Evolutionary conservation across 768 basidiomycete genomes (phyloP).

Genomic region (Podaxis sp.): DNA sequence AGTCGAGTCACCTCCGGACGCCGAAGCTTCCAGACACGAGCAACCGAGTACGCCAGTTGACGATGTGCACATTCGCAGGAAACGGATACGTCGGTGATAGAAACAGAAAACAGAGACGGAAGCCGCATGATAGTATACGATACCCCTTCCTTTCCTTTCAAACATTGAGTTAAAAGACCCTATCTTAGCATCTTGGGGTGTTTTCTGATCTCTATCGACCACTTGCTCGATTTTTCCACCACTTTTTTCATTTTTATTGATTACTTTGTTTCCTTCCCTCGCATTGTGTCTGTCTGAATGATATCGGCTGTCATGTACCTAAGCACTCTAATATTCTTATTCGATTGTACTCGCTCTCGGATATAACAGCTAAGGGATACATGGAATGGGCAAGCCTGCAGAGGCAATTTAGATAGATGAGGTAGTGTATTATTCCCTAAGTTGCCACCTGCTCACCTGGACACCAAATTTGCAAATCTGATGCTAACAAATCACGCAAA

Average conservation of each 20-base stretch:
- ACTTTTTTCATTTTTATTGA: neutral
- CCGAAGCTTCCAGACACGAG: neutral
- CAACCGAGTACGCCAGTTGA: slow-evolving; percentile 15
- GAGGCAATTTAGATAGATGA: too few species aligned
- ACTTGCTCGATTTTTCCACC: neutral
- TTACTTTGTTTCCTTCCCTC: neutral
- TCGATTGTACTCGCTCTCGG: neutral
- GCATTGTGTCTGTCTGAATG: neutral
- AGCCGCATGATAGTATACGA: neutral
- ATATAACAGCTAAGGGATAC: too few species aligned
- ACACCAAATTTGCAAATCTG: too few species aligned
- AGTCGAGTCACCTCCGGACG: slow-evolving; percentile 6
- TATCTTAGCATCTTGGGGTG: too few species aligned
- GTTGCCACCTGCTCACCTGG: too few species aligned
- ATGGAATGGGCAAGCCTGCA: too few species aligned
- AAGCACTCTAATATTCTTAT: slow-evolving; percentile 4
- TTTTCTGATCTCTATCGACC: neutral
- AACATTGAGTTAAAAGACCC: neutral
- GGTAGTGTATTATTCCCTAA: too few species aligned
- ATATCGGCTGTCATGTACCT: slow-evolving; percentile 1
- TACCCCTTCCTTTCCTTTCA: neutral
- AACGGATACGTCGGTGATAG: slow-evolving; percentile 18
- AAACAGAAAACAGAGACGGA: neutral
- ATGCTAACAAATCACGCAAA: too few species aligned
- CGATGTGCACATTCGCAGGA: slow-evolving; percentile 16